These are phyloP conservation scores for Raphanus hybrid DNA, from an alignment of 441 rosid species.

Conservation along the genomic window DNA sequence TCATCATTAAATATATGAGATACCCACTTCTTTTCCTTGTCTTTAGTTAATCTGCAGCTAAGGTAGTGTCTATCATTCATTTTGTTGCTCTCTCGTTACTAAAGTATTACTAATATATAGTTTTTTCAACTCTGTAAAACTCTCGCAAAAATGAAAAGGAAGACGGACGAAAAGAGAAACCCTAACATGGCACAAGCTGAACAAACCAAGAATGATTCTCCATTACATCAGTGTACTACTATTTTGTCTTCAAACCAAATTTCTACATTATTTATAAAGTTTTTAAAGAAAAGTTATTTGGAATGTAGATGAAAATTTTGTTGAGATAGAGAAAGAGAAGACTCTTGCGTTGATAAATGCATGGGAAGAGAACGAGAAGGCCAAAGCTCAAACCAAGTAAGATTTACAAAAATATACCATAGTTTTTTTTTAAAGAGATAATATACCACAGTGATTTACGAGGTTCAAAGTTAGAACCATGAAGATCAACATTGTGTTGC, in stretches of 20 bases:
- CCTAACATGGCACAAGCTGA: conserved; percentile 23
- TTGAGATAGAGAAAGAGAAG: conserved; percentile 40
- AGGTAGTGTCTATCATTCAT: conserved; percentile 4
- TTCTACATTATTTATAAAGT: background rate
- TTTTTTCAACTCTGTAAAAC: conserved; percentile 28
- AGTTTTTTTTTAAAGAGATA: too few relatives aligned
- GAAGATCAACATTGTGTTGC: too few relatives aligned
- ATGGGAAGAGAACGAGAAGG: conserved; percentile 46
- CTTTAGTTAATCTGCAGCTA: conserved; percentile 3
- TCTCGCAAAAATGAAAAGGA: conserved; percentile 5
- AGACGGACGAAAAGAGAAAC: conserved; percentile 20
- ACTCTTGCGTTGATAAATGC: conserved; percentile 39
- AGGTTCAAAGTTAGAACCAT: too few relatives aligned
- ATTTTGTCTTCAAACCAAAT: conserved; percentile 14
- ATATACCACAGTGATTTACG: too few relatives aligned
- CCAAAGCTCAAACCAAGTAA: conserved; percentile 44
- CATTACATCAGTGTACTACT: conserved; percentile 4
- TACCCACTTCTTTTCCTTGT: conserved; percentile 15
- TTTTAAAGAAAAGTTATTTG: conserved; percentile 11
- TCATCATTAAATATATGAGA: background rate
- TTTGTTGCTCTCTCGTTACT: background rate
- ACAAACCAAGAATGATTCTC: conserved; percentile 18
- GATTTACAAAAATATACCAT: conserved; percentile 10
- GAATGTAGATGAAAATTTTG: conserved; percentile 24
- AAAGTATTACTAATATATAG: background rate